These are phyloP conservation scores for Thalassiosira oceanica DNA, from an alignment of 352 stramenopile genomes.

Conservation along the genomic window DNA sequence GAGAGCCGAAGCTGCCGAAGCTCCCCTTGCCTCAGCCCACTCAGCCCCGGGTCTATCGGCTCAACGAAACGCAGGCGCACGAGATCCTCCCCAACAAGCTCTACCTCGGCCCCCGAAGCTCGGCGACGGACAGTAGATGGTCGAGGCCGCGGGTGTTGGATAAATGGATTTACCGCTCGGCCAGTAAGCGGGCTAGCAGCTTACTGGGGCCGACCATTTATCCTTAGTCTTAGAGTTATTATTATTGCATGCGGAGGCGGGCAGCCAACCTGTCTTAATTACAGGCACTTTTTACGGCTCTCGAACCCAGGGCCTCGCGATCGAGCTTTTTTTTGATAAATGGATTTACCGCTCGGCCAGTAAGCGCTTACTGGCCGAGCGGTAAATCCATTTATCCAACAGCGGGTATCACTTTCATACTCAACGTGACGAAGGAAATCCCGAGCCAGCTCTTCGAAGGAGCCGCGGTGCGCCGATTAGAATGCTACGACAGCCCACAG, in stretches of 20 bases:
- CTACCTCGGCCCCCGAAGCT: neutral
- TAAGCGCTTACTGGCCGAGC: no score
- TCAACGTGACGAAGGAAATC: constrained; percentile 1
- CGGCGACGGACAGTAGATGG: neutral
- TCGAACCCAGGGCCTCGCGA: no score
- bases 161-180: neutral
- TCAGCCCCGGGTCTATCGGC: neutral
- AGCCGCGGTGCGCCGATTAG: neutral
- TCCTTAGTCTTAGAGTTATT: no score
- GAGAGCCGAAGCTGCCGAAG: no score
- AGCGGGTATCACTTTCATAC: neutral
- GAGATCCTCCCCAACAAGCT: neutral
- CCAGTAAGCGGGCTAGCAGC: no score
- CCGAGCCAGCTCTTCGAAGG: neutral
- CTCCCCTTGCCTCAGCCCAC: no score
- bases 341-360: no score
- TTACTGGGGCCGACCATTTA: no score
- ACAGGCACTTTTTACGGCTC: no score
- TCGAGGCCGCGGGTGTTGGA: neutral
- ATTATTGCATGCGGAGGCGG: no score
- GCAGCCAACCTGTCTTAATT: no score
- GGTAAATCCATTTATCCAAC: neutral
- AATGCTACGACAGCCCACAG: constrained; percentile 3
- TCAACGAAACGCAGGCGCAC: neutral
- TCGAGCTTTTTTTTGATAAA: no score